Conservation (phyloP, 805 yeast species). For the Candida dendrica region DNA sequence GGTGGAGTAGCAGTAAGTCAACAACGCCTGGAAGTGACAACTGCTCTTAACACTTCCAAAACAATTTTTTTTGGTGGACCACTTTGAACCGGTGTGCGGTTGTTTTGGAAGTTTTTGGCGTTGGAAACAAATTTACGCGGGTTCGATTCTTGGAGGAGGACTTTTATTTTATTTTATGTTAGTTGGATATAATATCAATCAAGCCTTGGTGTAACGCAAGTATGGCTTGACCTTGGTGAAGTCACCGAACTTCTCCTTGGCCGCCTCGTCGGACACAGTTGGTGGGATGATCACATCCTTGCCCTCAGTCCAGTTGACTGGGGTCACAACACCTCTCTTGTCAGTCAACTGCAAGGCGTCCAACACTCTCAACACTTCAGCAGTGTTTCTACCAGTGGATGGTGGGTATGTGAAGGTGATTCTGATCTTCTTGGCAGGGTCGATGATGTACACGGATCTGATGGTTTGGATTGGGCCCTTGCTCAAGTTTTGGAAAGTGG, state of each 20-base stretch:
- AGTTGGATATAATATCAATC: not conserved
- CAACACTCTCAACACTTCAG: constrained; percentile 84
- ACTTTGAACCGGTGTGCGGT: not conserved
- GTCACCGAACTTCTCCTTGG: constrained; percentile 76
- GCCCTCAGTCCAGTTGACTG: constrained; percentile 86
- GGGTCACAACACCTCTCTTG: constrained; percentile 77
- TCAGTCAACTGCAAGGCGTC: constrained; percentile 87
- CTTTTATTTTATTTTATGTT: no score
- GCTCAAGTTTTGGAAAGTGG: constrained; percentile 66
- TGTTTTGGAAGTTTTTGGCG: no score
- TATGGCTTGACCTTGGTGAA: constrained; percentile 86
- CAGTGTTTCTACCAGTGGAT: constrained; percentile 88
- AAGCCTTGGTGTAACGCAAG: constrained; percentile 60
- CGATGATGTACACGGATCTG: constrained; percentile 88
- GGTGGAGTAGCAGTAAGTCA: no score
- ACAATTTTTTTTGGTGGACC: not conserved
- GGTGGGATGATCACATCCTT: constrained; percentile 93
- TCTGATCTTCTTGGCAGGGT: constrained; percentile 85
- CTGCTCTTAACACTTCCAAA: not conserved
- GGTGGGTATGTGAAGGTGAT: constrained; percentile 87
- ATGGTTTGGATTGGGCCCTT: constrained; percentile 79
- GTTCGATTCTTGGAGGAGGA: not conserved
- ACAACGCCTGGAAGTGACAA: no score
- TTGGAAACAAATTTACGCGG: not conserved
- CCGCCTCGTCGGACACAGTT: constrained; percentile 69